These are phyloP conservation scores for Salicornia ramosissima DNA, from an alignment of 148 eudicot genomes.

Conservation along the genomic window DNA sequence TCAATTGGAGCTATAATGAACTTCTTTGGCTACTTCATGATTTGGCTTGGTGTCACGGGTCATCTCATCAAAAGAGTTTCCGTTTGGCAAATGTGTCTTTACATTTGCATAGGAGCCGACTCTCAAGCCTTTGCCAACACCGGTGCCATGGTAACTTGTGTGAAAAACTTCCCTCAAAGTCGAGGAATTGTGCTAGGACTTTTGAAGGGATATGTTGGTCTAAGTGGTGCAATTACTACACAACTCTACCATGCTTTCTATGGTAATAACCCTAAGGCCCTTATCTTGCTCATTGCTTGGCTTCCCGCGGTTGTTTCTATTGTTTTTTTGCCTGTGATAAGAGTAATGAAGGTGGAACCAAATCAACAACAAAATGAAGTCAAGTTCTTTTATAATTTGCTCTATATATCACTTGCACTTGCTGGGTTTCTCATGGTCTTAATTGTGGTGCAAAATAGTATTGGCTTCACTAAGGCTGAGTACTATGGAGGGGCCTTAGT, in stretches of 20 bases:
- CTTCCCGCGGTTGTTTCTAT: slow-evolving; percentile 24
- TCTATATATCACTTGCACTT: slow-evolving; percentile 27
- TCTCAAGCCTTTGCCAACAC: slow-evolving; percentile 32
- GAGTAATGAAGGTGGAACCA: slow-evolving; percentile 16
- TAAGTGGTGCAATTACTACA: slow-evolving; percentile 33
- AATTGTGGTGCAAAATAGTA: slow-evolving; percentile 22
- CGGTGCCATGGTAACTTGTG: slow-evolving; percentile 34
- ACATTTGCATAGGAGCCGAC: slow-evolving; percentile 21
- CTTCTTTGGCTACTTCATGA: slow-evolving; percentile 31
- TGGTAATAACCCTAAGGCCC: slow-evolving; percentile 15
- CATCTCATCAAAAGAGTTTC: slow-evolving; percentile 13
- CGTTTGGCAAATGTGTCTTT: slow-evolving; percentile 32
- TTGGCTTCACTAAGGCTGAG: slow-evolving; percentile 18
- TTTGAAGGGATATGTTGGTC: slow-evolving; percentile 31
- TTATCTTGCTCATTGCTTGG: slow-evolving; percentile 30
- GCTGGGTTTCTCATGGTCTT: slow-evolving; percentile 28
- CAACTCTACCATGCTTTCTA: slow-evolving; percentile 33
- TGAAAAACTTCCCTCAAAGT: slow-evolving; percentile 33
- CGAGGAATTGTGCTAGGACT: slow-evolving; percentile 31
- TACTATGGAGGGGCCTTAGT: slow-evolving; percentile 15
- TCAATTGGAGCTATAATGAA: slow-evolving; percentile 23
- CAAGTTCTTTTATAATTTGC: slow-evolving; percentile 28
- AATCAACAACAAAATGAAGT: slow-evolving; percentile 18
- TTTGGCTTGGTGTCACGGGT: slow-evolving; percentile 27
- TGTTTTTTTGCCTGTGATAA: slow-evolving; percentile 18